phyloP scores from a whole-genome alignment of 2,329 filamentous ascomycete species.

The Colletotrichum phormii region DNA sequence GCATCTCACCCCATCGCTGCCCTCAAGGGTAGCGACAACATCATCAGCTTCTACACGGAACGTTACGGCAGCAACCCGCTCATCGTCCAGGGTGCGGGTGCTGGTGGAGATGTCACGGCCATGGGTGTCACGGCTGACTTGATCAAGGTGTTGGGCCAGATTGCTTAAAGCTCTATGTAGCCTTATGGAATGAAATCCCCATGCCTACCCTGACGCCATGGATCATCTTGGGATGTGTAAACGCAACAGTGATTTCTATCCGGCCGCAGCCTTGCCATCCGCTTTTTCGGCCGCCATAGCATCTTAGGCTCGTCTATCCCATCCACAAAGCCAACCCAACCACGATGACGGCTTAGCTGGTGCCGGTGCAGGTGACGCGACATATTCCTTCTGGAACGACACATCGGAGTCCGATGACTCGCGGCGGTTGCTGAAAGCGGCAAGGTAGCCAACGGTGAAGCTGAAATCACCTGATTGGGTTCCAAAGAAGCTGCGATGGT shows the following conservation, averaged over 20 bases:
- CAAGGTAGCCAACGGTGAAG: slow-evolving; percentile 56
- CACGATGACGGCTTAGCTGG: slow-evolving; percentile 5
- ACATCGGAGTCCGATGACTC: slow-evolving; percentile 1
- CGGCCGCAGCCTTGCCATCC: background rate
- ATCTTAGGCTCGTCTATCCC: slow-evolving; percentile 2
- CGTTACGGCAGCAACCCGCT: slow-evolving; percentile 91
- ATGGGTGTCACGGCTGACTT: slow-evolving; percentile 98
- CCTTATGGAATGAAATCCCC: background rate
- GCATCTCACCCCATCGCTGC: slow-evolving; percentile 91
- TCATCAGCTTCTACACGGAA: slow-evolving; percentile 98
- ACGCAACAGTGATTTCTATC: background rate
- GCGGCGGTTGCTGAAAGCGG: slow-evolving; percentile 26
- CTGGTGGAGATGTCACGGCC: slow-evolving; percentile 93
- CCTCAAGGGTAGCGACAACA: slow-evolving; percentile 97
- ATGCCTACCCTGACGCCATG: background rate
- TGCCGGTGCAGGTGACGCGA: background rate
- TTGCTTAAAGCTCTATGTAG: slow-evolving; percentile 57
- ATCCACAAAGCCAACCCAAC: slow-evolving; percentile 30
- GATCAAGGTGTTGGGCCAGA: slow-evolving; percentile 84
- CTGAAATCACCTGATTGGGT: slow-evolving; percentile 77
- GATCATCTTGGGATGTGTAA: background rate
- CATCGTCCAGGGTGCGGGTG: slow-evolving; percentile 94
- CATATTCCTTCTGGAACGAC: slow-evolving; percentile 10
- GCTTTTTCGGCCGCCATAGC: background rate
- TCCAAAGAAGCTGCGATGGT: slow-evolving; percentile 75